Evolutionary conservation across 2,329 filamentous ascomycete genomes (phyloP).

Genomic region (Sporothrix protearum): DNA sequence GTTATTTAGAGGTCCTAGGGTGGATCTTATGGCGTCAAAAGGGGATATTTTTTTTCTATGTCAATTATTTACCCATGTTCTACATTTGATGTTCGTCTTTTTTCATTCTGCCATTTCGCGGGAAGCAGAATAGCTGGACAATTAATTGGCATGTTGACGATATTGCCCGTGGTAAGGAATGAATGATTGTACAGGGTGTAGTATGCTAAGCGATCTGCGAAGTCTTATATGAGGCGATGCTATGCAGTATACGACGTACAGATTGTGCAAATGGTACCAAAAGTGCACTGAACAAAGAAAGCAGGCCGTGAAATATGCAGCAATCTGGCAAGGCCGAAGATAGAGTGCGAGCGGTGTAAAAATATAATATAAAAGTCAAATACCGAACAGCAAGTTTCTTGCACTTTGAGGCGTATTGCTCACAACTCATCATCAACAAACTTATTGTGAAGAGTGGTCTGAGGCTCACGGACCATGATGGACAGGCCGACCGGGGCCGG

Average conservation of each 20-base stretch:
- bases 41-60: neutral
- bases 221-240: neutral
- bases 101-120: neutral
- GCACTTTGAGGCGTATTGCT: neutral
- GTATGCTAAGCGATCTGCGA: conserved; percentile 1
- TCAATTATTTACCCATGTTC: neutral
- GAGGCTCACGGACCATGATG: conserved; percentile 78
- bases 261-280: neutral
- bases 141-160: neutral
- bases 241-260: neutral
- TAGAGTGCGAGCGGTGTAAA: neutral
- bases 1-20: too few relatives aligned
- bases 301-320: neutral
- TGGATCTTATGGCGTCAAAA: conserved; percentile 13
- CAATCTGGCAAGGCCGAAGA: neutral
- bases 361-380: too few relatives aligned
- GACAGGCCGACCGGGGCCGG: conserved; percentile 61
- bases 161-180: neutral
- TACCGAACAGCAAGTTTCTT: too few relatives aligned
- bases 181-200: conserved; percentile 12
- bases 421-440: neutral
- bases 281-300: neutral
- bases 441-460: conserved; percentile 32
- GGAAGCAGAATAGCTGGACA: neutral
- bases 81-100: neutral